These are phyloP conservation scores for Colletotrichum orchidophilum DNA, from an alignment of 2,329 filamentous ascomycete species.

Conservation along the genomic window DNA sequence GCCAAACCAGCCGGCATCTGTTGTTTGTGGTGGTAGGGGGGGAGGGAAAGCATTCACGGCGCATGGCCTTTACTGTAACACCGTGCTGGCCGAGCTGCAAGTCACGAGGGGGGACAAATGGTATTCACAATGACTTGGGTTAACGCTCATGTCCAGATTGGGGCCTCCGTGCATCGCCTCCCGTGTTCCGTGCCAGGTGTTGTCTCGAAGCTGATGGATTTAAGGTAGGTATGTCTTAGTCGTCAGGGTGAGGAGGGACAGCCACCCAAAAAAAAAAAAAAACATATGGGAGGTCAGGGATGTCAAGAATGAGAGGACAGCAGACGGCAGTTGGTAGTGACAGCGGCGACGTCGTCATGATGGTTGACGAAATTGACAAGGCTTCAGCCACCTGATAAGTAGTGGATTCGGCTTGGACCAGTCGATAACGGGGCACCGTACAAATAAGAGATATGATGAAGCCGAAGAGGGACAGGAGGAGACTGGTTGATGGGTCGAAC, in stretches of 20 bases:
- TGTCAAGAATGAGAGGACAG: conserved; percentile 8
- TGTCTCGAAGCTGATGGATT: not conserved
- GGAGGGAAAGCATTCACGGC: not conserved
- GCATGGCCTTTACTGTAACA: not conserved
- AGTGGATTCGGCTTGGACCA: conserved; percentile 3
- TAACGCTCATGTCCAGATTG: not conserved
- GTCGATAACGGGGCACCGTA: not conserved
- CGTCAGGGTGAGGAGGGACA: not conserved
- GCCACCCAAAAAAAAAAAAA: not conserved
- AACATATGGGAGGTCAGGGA: conserved; percentile 3
- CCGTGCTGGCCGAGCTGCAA: not conserved
- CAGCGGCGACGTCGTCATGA: conserved; percentile 1
- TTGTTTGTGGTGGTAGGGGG: not conserved
- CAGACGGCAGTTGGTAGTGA: not conserved
- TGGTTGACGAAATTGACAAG: conserved; percentile 1
- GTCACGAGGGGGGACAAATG: not conserved
- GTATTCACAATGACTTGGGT: not conserved
- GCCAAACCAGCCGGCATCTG: not conserved
- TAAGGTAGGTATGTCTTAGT: not conserved
- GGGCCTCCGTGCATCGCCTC: conserved; percentile 8
- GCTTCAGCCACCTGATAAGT: conserved; percentile 10
- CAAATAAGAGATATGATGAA: not conserved
- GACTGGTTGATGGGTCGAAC: conserved; percentile 14
- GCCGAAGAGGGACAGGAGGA: not conserved
- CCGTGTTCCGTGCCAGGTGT: not conserved